A percentile compares a stretch with the other conserved stretches of the same genome.
These are phyloP conservation scores for Wickerhamomyces bisporus DNA, from an alignment of 805 yeast species.

Conservation along the genomic window DNA sequence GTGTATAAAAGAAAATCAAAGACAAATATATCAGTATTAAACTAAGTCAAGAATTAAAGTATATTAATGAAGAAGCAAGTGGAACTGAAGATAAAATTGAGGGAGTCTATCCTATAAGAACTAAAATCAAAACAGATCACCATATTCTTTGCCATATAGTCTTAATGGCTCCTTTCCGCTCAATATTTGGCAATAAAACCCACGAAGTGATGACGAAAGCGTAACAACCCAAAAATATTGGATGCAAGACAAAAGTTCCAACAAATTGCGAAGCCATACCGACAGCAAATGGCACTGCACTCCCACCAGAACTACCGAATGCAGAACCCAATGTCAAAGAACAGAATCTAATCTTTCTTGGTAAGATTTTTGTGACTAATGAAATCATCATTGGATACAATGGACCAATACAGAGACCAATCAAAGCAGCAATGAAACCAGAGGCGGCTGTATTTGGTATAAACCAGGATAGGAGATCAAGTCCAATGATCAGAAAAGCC, in stretches of 20 bases:
- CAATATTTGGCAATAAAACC: conserved; percentile 41
- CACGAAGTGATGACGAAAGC: conserved; percentile 32
- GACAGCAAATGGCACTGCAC: conserved; percentile 46
- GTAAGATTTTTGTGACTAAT: conserved; percentile 38
- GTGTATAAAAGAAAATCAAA: too few species aligned
- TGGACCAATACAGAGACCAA: conserved; percentile 56
- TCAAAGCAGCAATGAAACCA: conserved; percentile 39
- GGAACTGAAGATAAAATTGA: too few species aligned
- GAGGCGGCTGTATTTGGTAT: conserved; percentile 39
- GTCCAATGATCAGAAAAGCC: conserved; percentile 29
- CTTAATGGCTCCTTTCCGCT: conserved; percentile 22
- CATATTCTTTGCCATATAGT: conserved; percentile 20
- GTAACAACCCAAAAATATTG: conserved; percentile 37
- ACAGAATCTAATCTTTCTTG: conserved; percentile 46
- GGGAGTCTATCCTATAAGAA: too few species aligned
- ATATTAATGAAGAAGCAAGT: too few species aligned
- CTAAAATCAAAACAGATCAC: conserved; percentile 7
- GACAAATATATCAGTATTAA: too few species aligned
- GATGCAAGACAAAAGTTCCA: conserved; percentile 47
- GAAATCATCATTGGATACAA: conserved; percentile 48
- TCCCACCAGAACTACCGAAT: conserved; percentile 56
- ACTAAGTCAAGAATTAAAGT: too few species aligned
- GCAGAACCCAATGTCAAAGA: conserved; percentile 49
- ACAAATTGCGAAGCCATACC: conserved; percentile 42
- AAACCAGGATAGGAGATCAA: conserved; percentile 43